Evolutionary conservation across 2,329 filamentous ascomycete species (phyloP).

Genomic region (Trichoderma aggressivum): DNA sequence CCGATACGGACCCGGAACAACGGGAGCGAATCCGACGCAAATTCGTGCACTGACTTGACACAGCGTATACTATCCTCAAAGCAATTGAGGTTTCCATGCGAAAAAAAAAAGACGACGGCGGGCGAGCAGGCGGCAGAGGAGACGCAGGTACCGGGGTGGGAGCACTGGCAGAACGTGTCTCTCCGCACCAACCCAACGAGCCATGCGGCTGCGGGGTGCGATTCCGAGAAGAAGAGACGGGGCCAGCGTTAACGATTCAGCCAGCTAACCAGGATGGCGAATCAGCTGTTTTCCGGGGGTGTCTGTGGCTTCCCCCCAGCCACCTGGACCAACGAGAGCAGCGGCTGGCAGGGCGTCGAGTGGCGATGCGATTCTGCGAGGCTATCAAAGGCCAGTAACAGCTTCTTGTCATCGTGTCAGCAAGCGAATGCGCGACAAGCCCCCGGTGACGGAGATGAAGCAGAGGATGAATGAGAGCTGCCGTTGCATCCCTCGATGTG

Average conservation of each 20-base stretch:
- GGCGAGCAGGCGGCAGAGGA: neutral
- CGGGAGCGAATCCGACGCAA: neutral
- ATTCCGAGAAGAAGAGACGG: constrained; percentile 5
- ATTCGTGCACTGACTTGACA: neutral
- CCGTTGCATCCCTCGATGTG: neutral
- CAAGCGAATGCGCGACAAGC: neutral
- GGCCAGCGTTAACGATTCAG: constrained; percentile 12
- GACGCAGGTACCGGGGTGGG: constrained; percentile 11
- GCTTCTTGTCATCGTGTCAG: neutral
- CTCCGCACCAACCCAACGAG: constrained; percentile 11
- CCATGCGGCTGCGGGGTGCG: constrained; percentile 9
- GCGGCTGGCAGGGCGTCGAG: neutral
- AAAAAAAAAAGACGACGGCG: neutral
- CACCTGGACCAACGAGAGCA: neutral
- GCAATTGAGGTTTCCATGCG: neutral
- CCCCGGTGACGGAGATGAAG: neutral
- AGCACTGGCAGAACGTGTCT: neutral
- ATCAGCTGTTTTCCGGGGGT: constrained; percentile 10
- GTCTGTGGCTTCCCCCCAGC: constrained; percentile 3
- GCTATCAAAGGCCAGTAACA: neutral
- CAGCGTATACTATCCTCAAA: neutral
- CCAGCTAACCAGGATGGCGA: neutral
- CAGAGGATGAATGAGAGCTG: neutral
- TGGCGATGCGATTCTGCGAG: neutral
- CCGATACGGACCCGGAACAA: neutral